These are phyloP conservation scores for Colletotrichum lindemuthianum DNA, from an alignment of 2,329 filamentous ascomycete species.

Conservation along the genomic window DNA sequence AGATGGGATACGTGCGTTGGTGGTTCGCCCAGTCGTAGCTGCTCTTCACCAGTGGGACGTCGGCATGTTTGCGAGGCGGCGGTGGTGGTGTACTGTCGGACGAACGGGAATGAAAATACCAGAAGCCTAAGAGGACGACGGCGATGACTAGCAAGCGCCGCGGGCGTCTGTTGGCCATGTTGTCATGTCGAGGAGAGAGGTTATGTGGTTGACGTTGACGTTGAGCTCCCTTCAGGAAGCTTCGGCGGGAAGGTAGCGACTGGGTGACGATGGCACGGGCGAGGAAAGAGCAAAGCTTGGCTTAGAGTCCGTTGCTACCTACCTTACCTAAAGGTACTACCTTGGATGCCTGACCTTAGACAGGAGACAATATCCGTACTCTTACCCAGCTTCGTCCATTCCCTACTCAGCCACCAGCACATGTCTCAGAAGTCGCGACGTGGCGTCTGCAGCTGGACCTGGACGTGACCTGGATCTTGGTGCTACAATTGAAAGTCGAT, in stretches of 20 bases:
- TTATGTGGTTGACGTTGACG: not conserved
- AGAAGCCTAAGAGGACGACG: slow-evolving; percentile 22
- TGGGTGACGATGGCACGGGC: not conserved
- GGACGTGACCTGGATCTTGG: slow-evolving; percentile 3
- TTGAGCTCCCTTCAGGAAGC: not conserved
- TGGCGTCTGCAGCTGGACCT: slow-evolving; percentile 12
- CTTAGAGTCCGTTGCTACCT: too few species aligned
- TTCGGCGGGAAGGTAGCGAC: slow-evolving; percentile 1
- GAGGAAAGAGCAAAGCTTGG: not conserved
- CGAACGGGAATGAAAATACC: slow-evolving; percentile 12
- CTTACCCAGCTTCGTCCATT: not conserved
- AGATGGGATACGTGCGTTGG: slow-evolving; percentile 24
- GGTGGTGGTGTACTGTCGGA: not conserved
- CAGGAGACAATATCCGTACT: too few species aligned
- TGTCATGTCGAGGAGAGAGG: slow-evolving; percentile 17
- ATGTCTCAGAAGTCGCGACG: slow-evolving; percentile 24
- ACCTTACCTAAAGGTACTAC: too few species aligned
- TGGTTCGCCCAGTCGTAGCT: slow-evolving; percentile 35
- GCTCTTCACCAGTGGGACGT: slow-evolving; percentile 25
- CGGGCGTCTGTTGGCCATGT: slow-evolving; percentile 35
- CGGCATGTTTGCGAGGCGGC: slow-evolving; percentile 17
- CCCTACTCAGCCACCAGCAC: not conserved
- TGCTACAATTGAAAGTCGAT: not conserved
- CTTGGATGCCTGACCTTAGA: too few species aligned
- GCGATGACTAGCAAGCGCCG: slow-evolving; percentile 32